These are phyloP conservation scores for Pythium oligandrum DNA, from an alignment of 352 stramenopile species.

Conservation along the genomic window DNA sequence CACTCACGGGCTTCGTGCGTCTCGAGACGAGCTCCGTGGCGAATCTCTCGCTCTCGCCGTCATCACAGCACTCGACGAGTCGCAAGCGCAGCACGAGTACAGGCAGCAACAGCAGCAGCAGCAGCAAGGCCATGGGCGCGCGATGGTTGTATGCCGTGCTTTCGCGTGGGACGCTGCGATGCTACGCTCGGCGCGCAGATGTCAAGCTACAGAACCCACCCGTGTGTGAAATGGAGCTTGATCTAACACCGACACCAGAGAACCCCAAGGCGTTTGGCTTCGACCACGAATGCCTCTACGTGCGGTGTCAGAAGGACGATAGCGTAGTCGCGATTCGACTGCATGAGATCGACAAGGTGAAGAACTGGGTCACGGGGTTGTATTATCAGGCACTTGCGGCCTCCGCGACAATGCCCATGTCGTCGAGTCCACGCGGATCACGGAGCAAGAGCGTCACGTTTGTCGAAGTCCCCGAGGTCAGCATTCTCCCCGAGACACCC, in stretches of 20 bases:
- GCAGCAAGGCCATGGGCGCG: conserved; percentile 8
- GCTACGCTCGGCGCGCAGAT: conserved; percentile 21
- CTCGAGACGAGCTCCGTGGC: conserved; percentile 6
- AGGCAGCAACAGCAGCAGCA: conserved; percentile 9
- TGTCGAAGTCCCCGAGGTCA: conserved; percentile 18
- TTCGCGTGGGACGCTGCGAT: conserved; percentile 14
- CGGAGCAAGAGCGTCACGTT: conserved; percentile 26
- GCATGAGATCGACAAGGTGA: conserved; percentile 22
- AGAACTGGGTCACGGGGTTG: conserved; percentile 25
- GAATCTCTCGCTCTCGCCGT: neutral
- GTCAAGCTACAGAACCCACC: conserved; percentile 22
- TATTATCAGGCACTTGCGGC: conserved; percentile 21
- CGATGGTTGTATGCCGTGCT: conserved; percentile 28
- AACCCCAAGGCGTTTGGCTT: conserved; percentile 22
- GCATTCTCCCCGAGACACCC: conserved; percentile 13
- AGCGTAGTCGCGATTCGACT: conserved; percentile 20
- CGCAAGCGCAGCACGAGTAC: conserved; percentile 22
- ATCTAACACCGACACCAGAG: conserved; percentile 13
- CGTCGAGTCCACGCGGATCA: conserved; percentile 4
- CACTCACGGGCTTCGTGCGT: conserved; percentile 23
- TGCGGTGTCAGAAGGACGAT: conserved; percentile 12
- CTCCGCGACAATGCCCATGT: neutral
- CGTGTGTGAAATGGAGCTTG: conserved; percentile 16
- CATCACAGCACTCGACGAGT: conserved; percentile 4
- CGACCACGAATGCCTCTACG: conserved; percentile 23